Base-by-base conservation (phyloP, 2,329 filamentous ascomycete species). In the Graphiopsis chlorocephala region DNA sequence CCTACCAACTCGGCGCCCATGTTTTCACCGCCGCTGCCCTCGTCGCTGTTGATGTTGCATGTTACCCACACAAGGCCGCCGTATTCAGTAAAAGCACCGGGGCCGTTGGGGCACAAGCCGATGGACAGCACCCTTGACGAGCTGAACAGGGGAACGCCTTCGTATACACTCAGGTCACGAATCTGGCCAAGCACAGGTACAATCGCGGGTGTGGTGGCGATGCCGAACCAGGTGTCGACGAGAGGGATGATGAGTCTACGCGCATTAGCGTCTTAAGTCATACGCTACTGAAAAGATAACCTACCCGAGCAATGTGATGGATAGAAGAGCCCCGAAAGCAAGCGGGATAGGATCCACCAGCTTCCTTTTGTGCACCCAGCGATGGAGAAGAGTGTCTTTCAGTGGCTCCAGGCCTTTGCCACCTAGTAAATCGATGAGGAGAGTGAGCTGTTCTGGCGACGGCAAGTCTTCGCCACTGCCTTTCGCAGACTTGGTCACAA, bases 401-500 rank as follows among this genome's bases (percentile, higher is more conserved):
- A 42, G 35, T n/a, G 35, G 35, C 17, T 42, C 35, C 6, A 42
- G n/a, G 35, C 35, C 35, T 42, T 42, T 42, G 35, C 35, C 35
- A 2, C 35, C 35, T 1, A 42, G 35, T 3, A 42, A 42, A 17
- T 42, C 35, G 35, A 42, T 42, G 6, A 42, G 35, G 6, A 42
- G 35, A n/a, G 35, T 42, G 17, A 42, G n/a, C 35, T 42, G 35
- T 10, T 42, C 35, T 17, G 35, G 35, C n/a, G 35, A n/a, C 7
- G 35, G 35, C 17, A 42, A 42, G 17, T 42, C 35, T 8, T 17
- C n/a, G 15, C 35, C 35, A 42, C 17, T 42, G 4, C 35, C 35
- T 12, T 42, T 56, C 11, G n/a, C 31, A 2, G 61, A 58, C 23
- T 63, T 58, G 48, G 23, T 29, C 26, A 63, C 47, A 20, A 63